Percentiles rank a stretch among this genome's conserved stretches.
Evolutionary conservation across 2,329 filamentous ascomycete species (phyloP).

Genomic region (Alternaria brassicicola): DNA sequence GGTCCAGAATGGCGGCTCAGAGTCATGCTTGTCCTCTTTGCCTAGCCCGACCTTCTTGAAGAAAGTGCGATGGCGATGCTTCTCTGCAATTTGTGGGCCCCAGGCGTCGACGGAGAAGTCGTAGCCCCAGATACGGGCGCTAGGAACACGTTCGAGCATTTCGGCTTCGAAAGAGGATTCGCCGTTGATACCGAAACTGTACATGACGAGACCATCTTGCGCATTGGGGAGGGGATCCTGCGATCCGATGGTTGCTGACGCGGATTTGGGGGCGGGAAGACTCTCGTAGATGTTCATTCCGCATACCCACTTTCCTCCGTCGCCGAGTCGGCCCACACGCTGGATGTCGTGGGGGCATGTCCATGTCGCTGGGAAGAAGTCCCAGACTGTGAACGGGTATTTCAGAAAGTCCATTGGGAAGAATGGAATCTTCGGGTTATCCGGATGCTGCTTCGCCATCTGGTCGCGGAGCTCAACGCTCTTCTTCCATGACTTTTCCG

Average conservation of each 20-base stretch:
- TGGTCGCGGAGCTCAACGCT: conserved; percentile 35
- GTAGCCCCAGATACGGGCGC: conserved; percentile 42
- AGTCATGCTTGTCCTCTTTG: conserved; percentile 30
- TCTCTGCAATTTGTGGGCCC: conserved; percentile 36
- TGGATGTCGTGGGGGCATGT: conserved; percentile 45
- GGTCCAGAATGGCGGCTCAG: conserved; percentile 36
- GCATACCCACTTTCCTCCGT: conserved; percentile 46
- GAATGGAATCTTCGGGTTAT: conserved; percentile 39
- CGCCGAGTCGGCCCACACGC: conserved; percentile 40
- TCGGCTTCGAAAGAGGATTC: conserved; percentile 46
- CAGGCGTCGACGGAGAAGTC: conserved; percentile 42
- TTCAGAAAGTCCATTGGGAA: conserved; percentile 40
- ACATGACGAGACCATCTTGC: conserved; percentile 36
- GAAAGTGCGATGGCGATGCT: conserved; percentile 32
- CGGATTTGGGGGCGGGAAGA: conserved; percentile 24
- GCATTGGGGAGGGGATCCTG: conserved; percentile 17
- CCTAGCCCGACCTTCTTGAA: conserved; percentile 42
- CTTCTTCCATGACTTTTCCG: conserved; percentile 39
- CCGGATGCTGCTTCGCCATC: conserved; percentile 35
- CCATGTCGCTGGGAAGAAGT: conserved; percentile 43
- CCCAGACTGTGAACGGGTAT: conserved; percentile 43
- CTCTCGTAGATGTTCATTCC: conserved; percentile 43
- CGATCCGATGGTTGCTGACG: conserved; percentile 14
- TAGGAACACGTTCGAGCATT: conserved; percentile 42
- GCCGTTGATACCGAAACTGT: conserved; percentile 44